phyloP scores from a whole-genome alignment of 805 yeast genomes.

The Wickerhamomyces sydowiorum region DNA sequence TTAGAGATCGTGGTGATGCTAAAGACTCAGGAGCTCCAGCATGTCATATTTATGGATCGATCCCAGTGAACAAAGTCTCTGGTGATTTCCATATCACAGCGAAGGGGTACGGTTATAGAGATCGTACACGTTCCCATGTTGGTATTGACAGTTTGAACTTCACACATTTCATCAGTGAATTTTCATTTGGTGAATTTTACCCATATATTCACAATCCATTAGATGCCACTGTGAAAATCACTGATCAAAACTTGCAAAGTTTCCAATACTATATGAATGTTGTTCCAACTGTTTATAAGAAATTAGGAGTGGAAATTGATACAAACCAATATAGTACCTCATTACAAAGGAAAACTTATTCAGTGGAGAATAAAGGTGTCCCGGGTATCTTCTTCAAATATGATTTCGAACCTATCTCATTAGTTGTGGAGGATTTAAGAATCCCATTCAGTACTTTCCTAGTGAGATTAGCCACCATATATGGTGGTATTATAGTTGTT shows the following conservation, averaged over 20 bases:
- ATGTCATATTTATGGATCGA: slow-evolving; percentile 79
- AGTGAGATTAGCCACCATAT: slow-evolving; percentile 69
- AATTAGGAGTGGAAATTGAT: slow-evolving; percentile 64
- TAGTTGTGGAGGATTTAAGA: slow-evolving; percentile 64
- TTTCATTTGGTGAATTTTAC: slow-evolving; percentile 86
- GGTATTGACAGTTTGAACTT: slow-evolving; percentile 57
- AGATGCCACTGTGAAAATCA: slow-evolving; percentile 62
- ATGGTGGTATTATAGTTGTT: slow-evolving; percentile 73
- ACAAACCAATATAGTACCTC: slow-evolving; percentile 84
- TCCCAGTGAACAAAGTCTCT: slow-evolving; percentile 78
- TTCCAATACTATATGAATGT: slow-evolving; percentile 69
- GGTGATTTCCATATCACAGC: slow-evolving; percentile 87
- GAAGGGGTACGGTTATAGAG: slow-evolving; percentile 60
- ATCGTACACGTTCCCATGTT: slow-evolving; percentile 33
- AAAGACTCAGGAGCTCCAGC: slow-evolving; percentile 54
- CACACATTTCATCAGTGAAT: slow-evolving; percentile 79
- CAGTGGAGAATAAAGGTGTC: slow-evolving; percentile 22
- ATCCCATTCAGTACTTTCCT: slow-evolving; percentile 74
- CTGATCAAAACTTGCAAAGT: slow-evolving; percentile 41
- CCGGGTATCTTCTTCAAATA: slow-evolving; percentile 85
- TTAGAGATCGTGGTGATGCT: slow-evolving; percentile 35
- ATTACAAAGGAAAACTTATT: slow-evolving; percentile 33
- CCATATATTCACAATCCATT: slow-evolving; percentile 87
- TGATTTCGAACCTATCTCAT: slow-evolving; percentile 82
- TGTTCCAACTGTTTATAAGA: slow-evolving; percentile 75